phyloP scores from a whole-genome alignment of 176 grass and related monocot species.

The Oryza rufipogon region DNA sequence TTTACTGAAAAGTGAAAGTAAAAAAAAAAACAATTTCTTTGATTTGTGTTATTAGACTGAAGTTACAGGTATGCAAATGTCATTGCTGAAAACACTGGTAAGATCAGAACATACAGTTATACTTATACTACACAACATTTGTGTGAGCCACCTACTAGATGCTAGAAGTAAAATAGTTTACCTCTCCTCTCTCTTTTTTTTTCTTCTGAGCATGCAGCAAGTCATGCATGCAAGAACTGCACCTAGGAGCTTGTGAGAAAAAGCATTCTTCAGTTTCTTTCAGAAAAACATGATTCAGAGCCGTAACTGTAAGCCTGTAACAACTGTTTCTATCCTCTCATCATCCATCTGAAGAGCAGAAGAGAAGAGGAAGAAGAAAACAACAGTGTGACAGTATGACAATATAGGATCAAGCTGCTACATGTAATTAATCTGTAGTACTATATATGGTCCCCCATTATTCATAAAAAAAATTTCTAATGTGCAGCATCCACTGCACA shows the following conservation, averaged over 20 bases:
- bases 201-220: neutral
- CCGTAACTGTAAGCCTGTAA: neutral
- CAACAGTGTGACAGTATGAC: neutral
- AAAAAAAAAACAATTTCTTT: neutral
- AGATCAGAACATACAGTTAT: conserved; percentile 8
- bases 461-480: neutral
- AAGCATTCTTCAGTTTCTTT: conserved; percentile 8
- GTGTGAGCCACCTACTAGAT: neutral
- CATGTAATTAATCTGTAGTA: neutral
- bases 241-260: conserved; percentile 22
- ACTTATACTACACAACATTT: neutral
- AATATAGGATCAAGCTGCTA: neutral
- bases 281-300: conserved; percentile 21
- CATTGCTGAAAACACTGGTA: neutral
- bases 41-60: neutral
- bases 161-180: neutral
- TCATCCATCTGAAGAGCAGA: neutral
- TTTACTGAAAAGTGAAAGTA: neutral
- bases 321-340: neutral
- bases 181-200: neutral
- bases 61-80: neutral
- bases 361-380: neutral
- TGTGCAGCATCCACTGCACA: conserved; percentile 13
- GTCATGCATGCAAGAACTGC: conserved; percentile 1
- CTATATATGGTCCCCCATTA: neutral